Conservation (phyloP, 2,329 filamentous ascomycete species). For the Pseudogymnoascus sp. region DNA sequence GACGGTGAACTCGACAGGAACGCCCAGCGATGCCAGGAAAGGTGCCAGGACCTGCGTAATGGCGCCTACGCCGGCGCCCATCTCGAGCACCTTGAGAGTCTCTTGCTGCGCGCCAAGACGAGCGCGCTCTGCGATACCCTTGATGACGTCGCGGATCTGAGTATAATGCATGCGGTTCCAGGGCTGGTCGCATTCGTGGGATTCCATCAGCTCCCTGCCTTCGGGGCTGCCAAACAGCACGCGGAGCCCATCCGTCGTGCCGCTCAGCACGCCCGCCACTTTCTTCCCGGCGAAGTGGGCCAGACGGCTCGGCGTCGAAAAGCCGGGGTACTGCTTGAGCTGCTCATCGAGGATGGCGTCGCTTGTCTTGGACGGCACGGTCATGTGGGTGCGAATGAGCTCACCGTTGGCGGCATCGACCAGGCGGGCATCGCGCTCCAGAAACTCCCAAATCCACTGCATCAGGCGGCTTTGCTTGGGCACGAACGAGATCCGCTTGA, state of each 20-base stretch:
- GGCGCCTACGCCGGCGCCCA: slow-evolving; percentile 37
- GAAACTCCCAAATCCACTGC: background rate
- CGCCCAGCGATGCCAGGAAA: slow-evolving; percentile 18
- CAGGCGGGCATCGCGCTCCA: background rate
- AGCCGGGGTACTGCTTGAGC: slow-evolving; percentile 27
- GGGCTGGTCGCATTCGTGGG: slow-evolving; percentile 20
- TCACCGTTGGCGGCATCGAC: background rate
- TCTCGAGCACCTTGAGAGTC: slow-evolving; percentile 34
- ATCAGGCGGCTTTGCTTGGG: background rate
- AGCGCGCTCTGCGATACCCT: no score
- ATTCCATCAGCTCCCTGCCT: slow-evolving; percentile 18
- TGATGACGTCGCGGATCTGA: slow-evolving; percentile 13
- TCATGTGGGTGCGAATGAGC: background rate
- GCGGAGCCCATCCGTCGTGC: slow-evolving; percentile 18
- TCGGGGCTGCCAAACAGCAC: slow-evolving; percentile 20
- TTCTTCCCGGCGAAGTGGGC: slow-evolving; percentile 15
- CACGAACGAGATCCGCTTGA: background rate
- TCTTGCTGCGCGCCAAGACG: no score
- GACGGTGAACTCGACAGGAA: slow-evolving; percentile 32
- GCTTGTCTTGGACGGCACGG: background rate
- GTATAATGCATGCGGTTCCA: slow-evolving; percentile 12
- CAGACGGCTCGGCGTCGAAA: slow-evolving; percentile 24
- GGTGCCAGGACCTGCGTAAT: slow-evolving; percentile 30
- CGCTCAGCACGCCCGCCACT: slow-evolving; percentile 19
- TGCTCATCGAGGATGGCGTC: slow-evolving; percentile 10